Evolutionary conservation across 371 early-diverging fungal species (phyloP), one percentile per base, ranked within the genome.

Genomic region (Mortierella sp.): DNA sequence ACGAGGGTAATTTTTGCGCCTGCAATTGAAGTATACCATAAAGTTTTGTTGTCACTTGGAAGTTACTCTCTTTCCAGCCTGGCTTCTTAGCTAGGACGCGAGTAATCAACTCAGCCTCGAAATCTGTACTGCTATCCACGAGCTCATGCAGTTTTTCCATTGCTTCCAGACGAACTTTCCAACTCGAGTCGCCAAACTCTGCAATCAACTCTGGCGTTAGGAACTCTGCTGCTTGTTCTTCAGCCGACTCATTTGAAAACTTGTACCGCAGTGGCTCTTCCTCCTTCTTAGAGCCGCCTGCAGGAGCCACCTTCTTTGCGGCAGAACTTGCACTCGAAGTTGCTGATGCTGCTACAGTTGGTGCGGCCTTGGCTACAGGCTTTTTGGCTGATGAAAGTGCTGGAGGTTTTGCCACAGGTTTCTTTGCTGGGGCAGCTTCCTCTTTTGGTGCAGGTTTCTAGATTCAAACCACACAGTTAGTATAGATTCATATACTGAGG

Each of bases 51-150:
- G 72, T 77, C 24, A 94, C 97, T 70, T 98, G 98, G 75, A 97
- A 97, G 84, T 98, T 98, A 87, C 90, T 95, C 77, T 98, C 98
- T 80, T 97, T 97, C 94, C 95, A 97, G 2, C 97, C 97, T 0
- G 97, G 97, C 52, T 94, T 94, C 69, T 93, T 94, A 6, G 88
- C 81, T 37, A 98, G 83, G 37, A 88, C 88, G 20, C 96, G 90
- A 18, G 95, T 88, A 20, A 98, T 86, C 37, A 96, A 87, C 77
- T 98, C 98, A 0, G 96, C 89, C 62, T 96, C 94, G 6, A 96
- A 84, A 2, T 84, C 84, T 0, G 86, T 43, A 1, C 84, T 85
- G 37, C 73, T 78, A 55, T 90, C 86, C 43, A 96, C 75, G 24
- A 90, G 88, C 55, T 88, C 90, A 39, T 90, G 84, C 11, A 97